Evolutionary conservation across 257 asterid species (phyloP).

Genomic region (Jacaranda mimosifolia): DNA sequence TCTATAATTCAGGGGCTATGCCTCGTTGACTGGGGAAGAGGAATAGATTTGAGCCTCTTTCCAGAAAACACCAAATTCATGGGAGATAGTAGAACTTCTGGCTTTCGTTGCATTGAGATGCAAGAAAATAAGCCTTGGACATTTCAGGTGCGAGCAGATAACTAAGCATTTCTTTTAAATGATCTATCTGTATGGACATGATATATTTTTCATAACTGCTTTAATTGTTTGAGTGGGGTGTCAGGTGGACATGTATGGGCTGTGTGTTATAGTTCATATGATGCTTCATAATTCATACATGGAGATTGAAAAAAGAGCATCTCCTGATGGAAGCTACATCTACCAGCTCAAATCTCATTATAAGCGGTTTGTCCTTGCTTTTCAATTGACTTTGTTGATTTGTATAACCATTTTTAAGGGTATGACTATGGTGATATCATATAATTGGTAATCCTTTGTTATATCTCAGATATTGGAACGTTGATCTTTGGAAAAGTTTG

Average conservation of each 20-base stretch:
- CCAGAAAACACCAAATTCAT: conserved; percentile 66
- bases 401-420: neutral
- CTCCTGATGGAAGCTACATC: conserved; percentile 54
- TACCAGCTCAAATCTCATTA: conserved; percentile 79
- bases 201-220: neutral
- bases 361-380: conserved; percentile 62
- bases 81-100: conserved; percentile 95
- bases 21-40: conserved; percentile 99
- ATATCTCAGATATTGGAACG: conserved; percentile 78
- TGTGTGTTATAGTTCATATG: conserved; percentile 83
- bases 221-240: conserved; percentile 15
- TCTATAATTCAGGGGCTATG: conserved; percentile 79
- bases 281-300: conserved; percentile 88
- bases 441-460: neutral
- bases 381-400: neutral
- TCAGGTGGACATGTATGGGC: conserved; percentile 87
- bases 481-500: conserved; percentile 76
- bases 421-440: neutral
- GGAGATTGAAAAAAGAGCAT: conserved; percentile 73
- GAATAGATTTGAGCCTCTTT: conserved; percentile 81
- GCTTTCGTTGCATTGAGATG: conserved; percentile 94
- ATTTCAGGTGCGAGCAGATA: conserved; percentile 62
- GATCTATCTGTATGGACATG: neutral
- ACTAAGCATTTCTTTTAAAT: neutral
- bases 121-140: conserved; percentile 94